These are phyloP conservation scores for Nymphaea colorata DNA, from an alignment of 164 flowering plant genomes.

Conservation along the genomic window DNA sequence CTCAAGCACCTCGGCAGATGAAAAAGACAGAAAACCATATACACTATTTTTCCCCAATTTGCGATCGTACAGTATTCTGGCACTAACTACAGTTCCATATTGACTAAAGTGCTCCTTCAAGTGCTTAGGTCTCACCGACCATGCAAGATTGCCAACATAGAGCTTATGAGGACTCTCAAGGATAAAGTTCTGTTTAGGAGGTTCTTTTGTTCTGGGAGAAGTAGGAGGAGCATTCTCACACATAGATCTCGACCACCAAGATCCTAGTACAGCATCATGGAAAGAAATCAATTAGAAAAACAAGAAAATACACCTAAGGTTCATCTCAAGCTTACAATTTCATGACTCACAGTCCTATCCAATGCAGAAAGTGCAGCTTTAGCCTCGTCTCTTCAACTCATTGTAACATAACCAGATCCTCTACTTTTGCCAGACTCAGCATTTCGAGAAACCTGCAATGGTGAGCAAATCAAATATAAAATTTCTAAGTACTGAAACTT, in stretches of 20 bases:
- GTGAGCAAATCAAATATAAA: not conserved
- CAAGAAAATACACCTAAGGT: not conserved
- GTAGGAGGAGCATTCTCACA: constrained; percentile 22
- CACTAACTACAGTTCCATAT: constrained; percentile 36
- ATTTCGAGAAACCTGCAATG: constrained; percentile 33
- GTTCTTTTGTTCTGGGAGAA: constrained; percentile 9
- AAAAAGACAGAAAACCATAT: constrained; percentile 35
- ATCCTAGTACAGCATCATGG: constrained; percentile 15
- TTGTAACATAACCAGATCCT: constrained; percentile 34
- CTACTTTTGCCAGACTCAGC: constrained; percentile 30
- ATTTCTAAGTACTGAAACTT: not conserved
- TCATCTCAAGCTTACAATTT: not conserved
- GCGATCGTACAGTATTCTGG: constrained; percentile 25
- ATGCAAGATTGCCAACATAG: constrained; percentile 38
- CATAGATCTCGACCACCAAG: constrained; percentile 39
- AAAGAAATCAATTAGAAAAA: not conserved
- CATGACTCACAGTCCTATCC: constrained; percentile 33
- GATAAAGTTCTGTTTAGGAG: constrained; percentile 14
- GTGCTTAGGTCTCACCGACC: constrained; percentile 23
- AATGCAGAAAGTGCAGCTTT: constrained; percentile 28
- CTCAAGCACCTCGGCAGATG: constrained; percentile 22
- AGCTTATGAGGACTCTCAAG: constrained; percentile 34
- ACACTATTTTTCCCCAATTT: constrained; percentile 23
- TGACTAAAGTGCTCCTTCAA: constrained; percentile 27
- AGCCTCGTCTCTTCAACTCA: constrained; percentile 27